phyloP scores from a whole-genome alignment of 139 green algal species.

The Microglena sp. region DNA sequence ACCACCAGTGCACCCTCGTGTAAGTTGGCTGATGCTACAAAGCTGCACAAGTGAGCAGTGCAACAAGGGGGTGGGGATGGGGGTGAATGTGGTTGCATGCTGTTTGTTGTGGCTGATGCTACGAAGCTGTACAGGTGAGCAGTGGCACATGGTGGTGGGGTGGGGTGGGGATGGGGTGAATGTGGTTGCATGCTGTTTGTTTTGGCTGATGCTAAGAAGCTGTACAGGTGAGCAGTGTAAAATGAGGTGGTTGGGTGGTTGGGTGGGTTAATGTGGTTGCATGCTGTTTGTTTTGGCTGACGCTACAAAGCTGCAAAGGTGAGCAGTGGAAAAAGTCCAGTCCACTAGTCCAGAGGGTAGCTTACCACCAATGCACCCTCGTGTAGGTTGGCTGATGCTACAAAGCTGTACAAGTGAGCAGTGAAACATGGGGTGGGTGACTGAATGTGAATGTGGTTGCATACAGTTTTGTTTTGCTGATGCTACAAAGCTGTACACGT shows the following conservation, averaged over 20 bases:
- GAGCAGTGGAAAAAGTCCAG: too few relatives aligned
- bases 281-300: too few relatives aligned
- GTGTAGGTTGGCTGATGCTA: slow-evolving; percentile 53
- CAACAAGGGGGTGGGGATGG: not conserved
- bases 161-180: too few relatives aligned
- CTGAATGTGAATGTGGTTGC: not conserved
- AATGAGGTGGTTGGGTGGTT: too few relatives aligned
- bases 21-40: slow-evolving; percentile 46
- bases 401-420: slow-evolving; percentile 30
- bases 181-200: too few relatives aligned
- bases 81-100: not conserved
- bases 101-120: not conserved
- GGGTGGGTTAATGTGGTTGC: too few relatives aligned
- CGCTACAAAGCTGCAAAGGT: too few relatives aligned
- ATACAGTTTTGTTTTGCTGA: not conserved
- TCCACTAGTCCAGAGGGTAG: slow-evolving; percentile 80
- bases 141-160: too few relatives aligned
- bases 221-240: too few relatives aligned
- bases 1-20: slow-evolving; percentile 80
- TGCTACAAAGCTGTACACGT: not conserved
- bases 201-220: too few relatives aligned
- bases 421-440: not conserved
- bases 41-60: slow-evolving; percentile 22
- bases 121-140: not conserved
- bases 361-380: slow-evolving; percentile 79